Conservation (phyloP, 1,284 basidiomycete genomes). For the Moesziomyces sp. region DNA sequence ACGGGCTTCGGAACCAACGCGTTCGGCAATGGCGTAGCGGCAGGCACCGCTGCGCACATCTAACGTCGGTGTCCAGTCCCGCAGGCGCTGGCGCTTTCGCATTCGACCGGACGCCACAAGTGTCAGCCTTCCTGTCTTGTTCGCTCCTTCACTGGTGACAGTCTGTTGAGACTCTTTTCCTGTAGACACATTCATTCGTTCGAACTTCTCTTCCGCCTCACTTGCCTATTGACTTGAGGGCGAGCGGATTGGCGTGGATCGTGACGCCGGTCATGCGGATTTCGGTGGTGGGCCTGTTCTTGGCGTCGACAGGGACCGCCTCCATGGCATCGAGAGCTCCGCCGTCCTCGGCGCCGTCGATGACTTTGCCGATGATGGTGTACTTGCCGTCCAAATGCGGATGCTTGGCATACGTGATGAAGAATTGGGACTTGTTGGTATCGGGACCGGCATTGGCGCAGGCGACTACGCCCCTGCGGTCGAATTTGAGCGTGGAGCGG, state of each 20-base stretch:
- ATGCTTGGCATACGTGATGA: constrained; percentile 63
- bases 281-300: constrained; percentile 86
- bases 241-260: constrained; percentile 94
- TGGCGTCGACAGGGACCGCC: constrained; percentile 85
- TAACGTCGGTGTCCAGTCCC: not conserved
- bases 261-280: constrained; percentile 85
- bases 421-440: constrained; percentile 65
- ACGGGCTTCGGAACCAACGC: constrained; percentile 9
- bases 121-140: not conserved
- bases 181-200: no score
- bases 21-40: constrained; percentile 29
- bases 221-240: constrained; percentile 70
- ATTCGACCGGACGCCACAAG: no score
- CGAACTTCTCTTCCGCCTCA: constrained; percentile 2
- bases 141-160: no score
- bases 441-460: constrained; percentile 66
- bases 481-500: constrained; percentile 69
- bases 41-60: constrained; percentile 26
- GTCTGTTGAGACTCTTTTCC: no score
- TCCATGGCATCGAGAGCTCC: constrained; percentile 71
- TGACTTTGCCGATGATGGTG: constrained; percentile 65
- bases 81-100: no score
- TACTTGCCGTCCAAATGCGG: constrained; percentile 64
- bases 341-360: constrained; percentile 61
- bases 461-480: constrained; percentile 60